Conservation (phyloP, 805 yeast species). For the Scheffersomyces stipitis region DNA sequence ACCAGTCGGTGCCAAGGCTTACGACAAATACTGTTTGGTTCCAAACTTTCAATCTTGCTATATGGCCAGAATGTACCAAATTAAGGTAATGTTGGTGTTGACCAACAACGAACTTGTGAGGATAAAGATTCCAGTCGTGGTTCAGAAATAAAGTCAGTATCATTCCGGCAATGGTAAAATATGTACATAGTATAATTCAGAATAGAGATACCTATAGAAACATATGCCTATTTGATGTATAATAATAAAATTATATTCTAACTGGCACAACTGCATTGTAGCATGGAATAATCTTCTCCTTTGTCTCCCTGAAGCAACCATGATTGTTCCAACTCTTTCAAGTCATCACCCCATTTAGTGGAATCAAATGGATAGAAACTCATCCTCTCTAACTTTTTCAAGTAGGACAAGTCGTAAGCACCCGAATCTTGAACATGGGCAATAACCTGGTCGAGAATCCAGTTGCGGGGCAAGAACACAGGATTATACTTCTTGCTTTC, state of each 20-base stretch:
- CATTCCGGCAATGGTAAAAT: background rate
- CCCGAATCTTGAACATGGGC: conserved; percentile 52
- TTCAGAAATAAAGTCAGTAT: conserved; percentile 17
- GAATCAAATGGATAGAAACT: conserved; percentile 70
- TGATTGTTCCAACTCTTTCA: conserved; percentile 54
- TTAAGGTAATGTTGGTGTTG: conserved; percentile 19
- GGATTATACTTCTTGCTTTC: conserved; percentile 64
- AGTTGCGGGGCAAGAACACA: conserved; percentile 74
- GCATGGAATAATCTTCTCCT: conserved; percentile 56
- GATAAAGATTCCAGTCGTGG: conserved; percentile 30
- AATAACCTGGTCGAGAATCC: conserved; percentile 85
- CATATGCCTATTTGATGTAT: too few relatives aligned
- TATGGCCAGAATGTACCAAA: conserved; percentile 31
- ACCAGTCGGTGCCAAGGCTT: conserved; percentile 9
- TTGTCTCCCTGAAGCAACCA: conserved; percentile 55
- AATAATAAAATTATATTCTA: conserved; percentile 8
- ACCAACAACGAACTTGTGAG: conserved; percentile 19
- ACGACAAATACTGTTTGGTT: conserved; percentile 29
- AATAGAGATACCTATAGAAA: background rate
- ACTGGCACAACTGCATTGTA: conserved; percentile 73
- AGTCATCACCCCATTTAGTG: conserved; percentile 64
- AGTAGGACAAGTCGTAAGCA: conserved; percentile 45
- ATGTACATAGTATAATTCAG: background rate
- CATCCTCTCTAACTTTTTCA: conserved; percentile 70
- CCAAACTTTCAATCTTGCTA: conserved; percentile 41